Evolutionary conservation across 805 yeast genomes (phyloP).

Genomic region (Candida ficus): DNA sequence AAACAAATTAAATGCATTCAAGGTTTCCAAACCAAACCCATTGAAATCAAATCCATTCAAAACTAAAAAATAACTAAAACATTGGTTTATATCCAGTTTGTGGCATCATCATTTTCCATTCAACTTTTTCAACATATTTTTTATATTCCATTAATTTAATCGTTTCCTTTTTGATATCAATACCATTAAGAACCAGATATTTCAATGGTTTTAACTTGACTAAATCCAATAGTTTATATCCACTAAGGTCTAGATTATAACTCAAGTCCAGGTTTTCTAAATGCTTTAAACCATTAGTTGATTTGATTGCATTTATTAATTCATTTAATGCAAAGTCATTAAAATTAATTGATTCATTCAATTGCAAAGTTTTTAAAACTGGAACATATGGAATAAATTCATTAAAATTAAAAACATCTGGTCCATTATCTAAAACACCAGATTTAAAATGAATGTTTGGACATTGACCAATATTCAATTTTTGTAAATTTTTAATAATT

Average conservation of each 20-base stretch:
- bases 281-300: not conserved
- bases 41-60: conserved; percentile 10
- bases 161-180: conserved; percentile 18
- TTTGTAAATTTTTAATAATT: not conserved
- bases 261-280: conserved; percentile 21
- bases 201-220: conserved; percentile 12
- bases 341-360: conserved; percentile 23
- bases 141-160: conserved; percentile 13
- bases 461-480: conserved; percentile 17
- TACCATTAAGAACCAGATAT: conserved; percentile 18
- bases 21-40: conserved; percentile 14
- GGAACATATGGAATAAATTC: conserved; percentile 17
- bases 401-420: conserved; percentile 18
- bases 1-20: conserved; percentile 18
- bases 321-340: conserved; percentile 19
- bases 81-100: conserved; percentile 20
- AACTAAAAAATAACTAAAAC: not conserved
- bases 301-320: conserved; percentile 10
- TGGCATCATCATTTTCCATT: conserved; percentile 13
- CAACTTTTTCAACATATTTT: conserved; percentile 16
- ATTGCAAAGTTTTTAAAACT: conserved; percentile 12
- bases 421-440: conserved; percentile 11
- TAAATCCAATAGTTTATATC: conserved; percentile 20
- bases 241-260: conserved; percentile 18
- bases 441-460: conserved; percentile 18